Evolutionary conservation across 176 grass and related monocot species (phyloP), one percentile per base, ranked within the genome.

Genomic region (Oryza coarctata): DNA sequence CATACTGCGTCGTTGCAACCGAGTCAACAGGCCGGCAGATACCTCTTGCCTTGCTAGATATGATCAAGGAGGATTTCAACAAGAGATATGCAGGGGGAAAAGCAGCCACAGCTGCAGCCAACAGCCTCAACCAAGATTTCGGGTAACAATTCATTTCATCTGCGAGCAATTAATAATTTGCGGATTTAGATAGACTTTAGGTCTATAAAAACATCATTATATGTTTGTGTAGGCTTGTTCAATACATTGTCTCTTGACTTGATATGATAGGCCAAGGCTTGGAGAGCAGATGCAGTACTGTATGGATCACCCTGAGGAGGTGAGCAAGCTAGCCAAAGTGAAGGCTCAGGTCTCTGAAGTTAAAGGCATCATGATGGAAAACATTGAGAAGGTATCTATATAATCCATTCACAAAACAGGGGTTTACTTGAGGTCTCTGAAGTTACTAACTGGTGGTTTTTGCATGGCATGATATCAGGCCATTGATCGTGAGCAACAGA

Each of bases 241-340:
- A 58, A 58, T 58, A 23, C 52, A 58, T 58, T 2, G 5, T 23
- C 22, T 58, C 22, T 58, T 58, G 49, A n/a, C 20, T 58, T 58
- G 32, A 33, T 33, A n/a, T 33, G 38, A 61, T 77, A 97, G 94
- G 74, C 91, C 86, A 3, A 92, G 74, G 78, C 90, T 97, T 39
- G 81, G 86, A 63, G 94, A 94, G 33, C 89, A 92, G 64, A 97
- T 97, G 94, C 86, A 97, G 77, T 86, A 97, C 76, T 90, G 94
- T 33, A 91, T 74, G 58, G 92, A 97, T 70, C 78, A 97, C 65
- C 83, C 82, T 0, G 94, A 92, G 62, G 92, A 97, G 82, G 39
- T 97, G 36, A 94, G 90, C 72, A 91, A 74, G 74, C 49, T 97
- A 63, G 84, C 90, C 17, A 90, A 80, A 61, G 94, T 97, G 63